A percentile compares a stretch with the other conserved stretches of the same genome.
Evolutionary conservation across 805 yeast species (phyloP).

Genomic region (Scheffersomyces spartinae): DNA sequence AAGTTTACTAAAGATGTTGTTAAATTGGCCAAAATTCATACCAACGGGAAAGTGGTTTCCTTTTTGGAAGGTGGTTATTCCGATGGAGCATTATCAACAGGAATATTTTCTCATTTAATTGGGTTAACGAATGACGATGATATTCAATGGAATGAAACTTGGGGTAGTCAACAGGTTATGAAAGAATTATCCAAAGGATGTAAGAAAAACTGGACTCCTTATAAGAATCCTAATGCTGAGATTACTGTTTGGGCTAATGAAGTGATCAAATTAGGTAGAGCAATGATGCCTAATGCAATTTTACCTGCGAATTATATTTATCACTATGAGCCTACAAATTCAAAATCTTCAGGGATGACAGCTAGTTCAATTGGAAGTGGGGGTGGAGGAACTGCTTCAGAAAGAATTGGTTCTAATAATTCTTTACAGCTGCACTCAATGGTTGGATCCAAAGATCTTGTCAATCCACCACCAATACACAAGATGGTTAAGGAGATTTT

Average conservation of each 20-base stretch:
- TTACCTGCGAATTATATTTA: conserved; percentile 26
- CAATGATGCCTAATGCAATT: conserved; percentile 46
- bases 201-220: conserved; percentile 51
- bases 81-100: conserved; percentile 69
- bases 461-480: conserved; percentile 9
- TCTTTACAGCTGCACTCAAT: no score
- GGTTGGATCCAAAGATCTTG: no score
- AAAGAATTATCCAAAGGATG: conserved; percentile 61
- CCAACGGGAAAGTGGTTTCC: conserved; percentile 53
- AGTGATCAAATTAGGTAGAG: conserved; percentile 47
- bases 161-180: conserved; percentile 54
- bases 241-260: conserved; percentile 54
- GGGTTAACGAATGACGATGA: conserved; percentile 45
- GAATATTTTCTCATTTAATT: conserved; percentile 66
- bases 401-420: neutral
- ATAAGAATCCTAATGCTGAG: conserved; percentile 40
- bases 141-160: conserved; percentile 42
- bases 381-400: no score
- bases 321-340: conserved; percentile 9
- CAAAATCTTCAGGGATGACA: no score
- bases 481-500: conserved; percentile 23
- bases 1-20: conserved; percentile 63
- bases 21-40: conserved; percentile 51
- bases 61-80: conserved; percentile 81
- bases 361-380: no score